Conservation (phyloP, 495 filamentous ascomycete genomes). For the Pyrenula massariospora region DNA sequence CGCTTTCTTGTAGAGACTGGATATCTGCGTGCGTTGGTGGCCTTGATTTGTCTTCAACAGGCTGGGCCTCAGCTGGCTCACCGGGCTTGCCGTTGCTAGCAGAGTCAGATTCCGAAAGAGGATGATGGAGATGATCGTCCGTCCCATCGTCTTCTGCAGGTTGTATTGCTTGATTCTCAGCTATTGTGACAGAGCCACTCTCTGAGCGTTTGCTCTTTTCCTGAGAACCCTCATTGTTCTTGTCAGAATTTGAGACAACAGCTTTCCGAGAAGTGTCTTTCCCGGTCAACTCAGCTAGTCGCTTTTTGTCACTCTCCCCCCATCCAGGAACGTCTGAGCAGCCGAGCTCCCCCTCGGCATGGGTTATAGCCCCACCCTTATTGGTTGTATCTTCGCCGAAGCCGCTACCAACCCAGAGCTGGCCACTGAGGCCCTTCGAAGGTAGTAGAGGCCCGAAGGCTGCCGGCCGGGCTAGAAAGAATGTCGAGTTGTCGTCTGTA, state of each 20-base stretch:
- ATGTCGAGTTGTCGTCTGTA: conserved; percentile 95
- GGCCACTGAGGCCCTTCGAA: conserved; percentile 63
- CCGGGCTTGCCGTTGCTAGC: conserved; percentile 18
- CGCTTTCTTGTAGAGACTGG: conserved; percentile 84
- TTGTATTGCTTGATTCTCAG: conserved; percentile 3
- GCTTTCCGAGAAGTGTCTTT: conserved; percentile 12
- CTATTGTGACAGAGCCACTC: conserved; percentile 4
- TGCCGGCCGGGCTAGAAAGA: conserved; percentile 85
- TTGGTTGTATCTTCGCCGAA: conserved; percentile 64
- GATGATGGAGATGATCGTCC: conserved; percentile 79
- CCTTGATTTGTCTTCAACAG: conserved; percentile 28
- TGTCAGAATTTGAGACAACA: conserved; percentile 6
- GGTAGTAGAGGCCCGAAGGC: conserved; percentile 82
- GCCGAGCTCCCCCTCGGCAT: conserved; percentile 76
- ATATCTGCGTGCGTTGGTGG: conserved; percentile 71
- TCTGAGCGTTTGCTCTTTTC: conserved; percentile 3
- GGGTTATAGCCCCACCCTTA: conserved; percentile 41
- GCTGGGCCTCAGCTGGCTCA: conserved; percentile 15
- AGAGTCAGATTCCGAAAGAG: conserved; percentile 36
- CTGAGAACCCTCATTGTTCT: conserved; percentile 16
- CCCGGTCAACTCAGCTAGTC: conserved; percentile 10
- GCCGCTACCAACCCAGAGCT: conserved; percentile 81
- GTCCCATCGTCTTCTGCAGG: conserved; percentile 63
- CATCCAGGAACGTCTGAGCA: conserved; percentile 96
- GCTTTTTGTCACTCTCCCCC: conserved; percentile 42